Conservation (phyloP, 306 rosid genomes). For the Fagus crenata region DNA sequence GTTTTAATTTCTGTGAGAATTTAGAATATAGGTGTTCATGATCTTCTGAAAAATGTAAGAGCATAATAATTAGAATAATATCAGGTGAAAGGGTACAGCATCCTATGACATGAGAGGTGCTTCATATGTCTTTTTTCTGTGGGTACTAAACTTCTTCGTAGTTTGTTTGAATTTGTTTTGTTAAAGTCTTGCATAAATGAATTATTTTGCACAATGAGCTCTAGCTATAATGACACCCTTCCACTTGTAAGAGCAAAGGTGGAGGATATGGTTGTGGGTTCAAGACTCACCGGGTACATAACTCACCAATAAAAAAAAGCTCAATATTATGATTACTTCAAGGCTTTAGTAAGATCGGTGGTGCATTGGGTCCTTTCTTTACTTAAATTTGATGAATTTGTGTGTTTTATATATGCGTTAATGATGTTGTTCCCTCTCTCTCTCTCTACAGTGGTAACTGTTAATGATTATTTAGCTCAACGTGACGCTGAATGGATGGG, state of each 20-base stretch:
- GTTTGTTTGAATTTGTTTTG: background rate
- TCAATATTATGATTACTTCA: background rate
- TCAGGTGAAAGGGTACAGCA: background rate
- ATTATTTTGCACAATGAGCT: background rate
- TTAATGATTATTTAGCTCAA: conserved; percentile 95
- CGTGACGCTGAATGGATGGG: conserved; percentile 99
- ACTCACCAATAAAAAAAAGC: too few species aligned
- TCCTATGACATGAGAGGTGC: background rate
- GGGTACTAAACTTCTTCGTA: background rate
- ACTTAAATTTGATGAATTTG: background rate
- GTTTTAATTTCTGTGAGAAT: background rate
- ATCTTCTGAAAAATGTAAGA: background rate
- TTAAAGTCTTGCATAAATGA: background rate
- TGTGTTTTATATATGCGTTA: conserved; percentile 20
- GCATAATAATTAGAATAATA: background rate
- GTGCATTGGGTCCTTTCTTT: background rate
- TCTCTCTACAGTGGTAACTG: conserved; percentile 73
- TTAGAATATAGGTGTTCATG: background rate
- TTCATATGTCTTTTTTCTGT: background rate
- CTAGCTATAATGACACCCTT: too few species aligned
- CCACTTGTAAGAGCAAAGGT: too few species aligned
- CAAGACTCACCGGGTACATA: too few species aligned
- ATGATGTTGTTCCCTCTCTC: conserved; percentile 4
- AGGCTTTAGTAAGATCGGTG: conserved; percentile 16
- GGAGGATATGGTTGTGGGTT: too few species aligned